phyloP scores from a whole-genome alignment of 2,329 filamentous ascomycete species.

The Aspergillus ustus region DNA sequence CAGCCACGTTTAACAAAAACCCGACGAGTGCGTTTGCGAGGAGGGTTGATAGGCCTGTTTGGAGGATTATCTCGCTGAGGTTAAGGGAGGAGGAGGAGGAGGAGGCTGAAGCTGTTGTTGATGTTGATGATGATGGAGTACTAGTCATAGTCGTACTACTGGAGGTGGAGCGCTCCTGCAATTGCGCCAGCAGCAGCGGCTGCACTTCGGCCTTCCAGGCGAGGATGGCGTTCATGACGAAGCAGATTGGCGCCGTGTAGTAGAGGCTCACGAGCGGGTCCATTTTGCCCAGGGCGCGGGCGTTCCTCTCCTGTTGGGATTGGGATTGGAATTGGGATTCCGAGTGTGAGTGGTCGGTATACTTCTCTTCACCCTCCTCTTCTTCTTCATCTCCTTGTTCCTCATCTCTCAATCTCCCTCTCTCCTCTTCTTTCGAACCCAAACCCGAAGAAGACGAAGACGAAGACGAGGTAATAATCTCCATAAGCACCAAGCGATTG shows the following conservation, averaged over 20 bases:
- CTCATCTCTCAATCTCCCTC: neutral
- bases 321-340: neutral
- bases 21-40: slow-evolving; percentile 75
- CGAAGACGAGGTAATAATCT: slow-evolving; percentile 67
- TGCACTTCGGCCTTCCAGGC: slow-evolving; percentile 68
- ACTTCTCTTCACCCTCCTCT: neutral
- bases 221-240: slow-evolving; percentile 73
- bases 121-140: neutral
- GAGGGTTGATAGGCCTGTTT: slow-evolving; percentile 53
- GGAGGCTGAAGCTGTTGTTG: no score
- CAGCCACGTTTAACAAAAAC: slow-evolving; percentile 78
- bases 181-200: slow-evolving; percentile 44
- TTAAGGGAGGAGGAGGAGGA: no score
- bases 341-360: neutral
- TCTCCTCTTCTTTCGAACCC: no score
- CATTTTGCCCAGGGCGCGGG: slow-evolving; percentile 61
- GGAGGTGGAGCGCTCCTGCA: neutral
- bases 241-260: slow-evolving; percentile 83
- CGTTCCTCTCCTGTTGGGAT: no score
- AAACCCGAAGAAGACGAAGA: neutral
- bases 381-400: neutral
- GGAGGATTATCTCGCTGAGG: neutral
- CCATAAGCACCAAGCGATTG: slow-evolving; percentile 77
- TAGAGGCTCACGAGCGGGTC: slow-evolving; percentile 84
- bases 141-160: neutral